phyloP scores from a whole-genome alignment of 768 basidiomycete species.

The Leccinum barrowsii region DNA sequence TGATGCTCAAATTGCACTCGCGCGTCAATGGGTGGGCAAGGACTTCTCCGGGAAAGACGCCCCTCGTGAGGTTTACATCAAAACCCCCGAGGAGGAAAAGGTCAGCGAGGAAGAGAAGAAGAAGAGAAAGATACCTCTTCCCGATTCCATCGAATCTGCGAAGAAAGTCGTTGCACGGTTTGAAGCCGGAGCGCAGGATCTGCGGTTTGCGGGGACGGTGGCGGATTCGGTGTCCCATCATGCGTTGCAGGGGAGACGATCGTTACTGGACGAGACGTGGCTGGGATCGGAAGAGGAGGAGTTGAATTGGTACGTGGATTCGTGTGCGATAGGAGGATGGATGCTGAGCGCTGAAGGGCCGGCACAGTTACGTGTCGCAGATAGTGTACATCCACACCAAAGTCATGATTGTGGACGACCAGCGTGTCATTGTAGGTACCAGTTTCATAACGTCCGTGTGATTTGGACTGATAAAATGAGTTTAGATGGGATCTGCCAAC shows the following conservation, averaged over 20 bases:
- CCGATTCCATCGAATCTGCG: slow-evolving; percentile 65
- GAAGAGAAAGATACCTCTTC: slow-evolving; percentile 64
- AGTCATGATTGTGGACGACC: slow-evolving; percentile 94
- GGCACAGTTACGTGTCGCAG: slow-evolving; percentile 72
- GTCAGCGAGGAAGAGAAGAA: slow-evolving; percentile 53
- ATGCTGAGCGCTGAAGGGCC: slow-evolving; percentile 2
- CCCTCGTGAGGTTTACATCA: slow-evolving; percentile 56
- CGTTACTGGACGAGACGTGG: slow-evolving; percentile 78
- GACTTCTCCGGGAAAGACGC: slow-evolving; percentile 32
- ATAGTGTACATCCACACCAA: slow-evolving; percentile 82
- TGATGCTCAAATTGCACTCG: slow-evolving; percentile 82
- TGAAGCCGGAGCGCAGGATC: slow-evolving; percentile 55
- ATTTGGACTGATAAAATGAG: slow-evolving; percentile 1
- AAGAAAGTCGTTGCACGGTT: slow-evolving; percentile 64
- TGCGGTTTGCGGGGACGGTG: slow-evolving; percentile 61
- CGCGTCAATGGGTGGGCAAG: slow-evolving; percentile 67
- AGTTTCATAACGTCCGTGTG: background rate
- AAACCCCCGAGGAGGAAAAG: slow-evolving; percentile 47
- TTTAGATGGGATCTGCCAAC: slow-evolving; percentile 90
- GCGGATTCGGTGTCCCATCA: slow-evolving; percentile 82
- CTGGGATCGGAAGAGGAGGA: slow-evolving; percentile 81
- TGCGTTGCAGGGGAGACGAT: slow-evolving; percentile 58
- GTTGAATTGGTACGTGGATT: slow-evolving; percentile 59
- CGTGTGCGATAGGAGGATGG: background rate
- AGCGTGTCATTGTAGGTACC: slow-evolving; percentile 73